phyloP scores from a whole-genome alignment of 345 rosid species.

The Hevea brasiliensis region DNA sequence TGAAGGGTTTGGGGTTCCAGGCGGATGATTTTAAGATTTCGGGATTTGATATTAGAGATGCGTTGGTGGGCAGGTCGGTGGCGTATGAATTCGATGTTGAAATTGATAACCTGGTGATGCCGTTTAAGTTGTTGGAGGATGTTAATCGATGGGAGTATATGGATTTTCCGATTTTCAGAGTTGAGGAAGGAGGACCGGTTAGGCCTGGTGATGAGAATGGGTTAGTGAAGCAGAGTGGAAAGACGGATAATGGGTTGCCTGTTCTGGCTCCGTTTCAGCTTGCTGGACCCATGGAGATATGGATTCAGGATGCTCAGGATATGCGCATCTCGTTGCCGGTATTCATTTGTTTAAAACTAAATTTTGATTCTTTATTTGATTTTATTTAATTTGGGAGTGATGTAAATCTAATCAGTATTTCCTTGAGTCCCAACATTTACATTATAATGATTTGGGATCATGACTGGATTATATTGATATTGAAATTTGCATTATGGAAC shows the following conservation, averaged over 20 bases:
- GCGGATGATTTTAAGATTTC: slow-evolving; percentile 70
- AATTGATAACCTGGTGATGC: slow-evolving; percentile 62
- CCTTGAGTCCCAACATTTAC: background rate
- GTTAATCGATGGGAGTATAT: slow-evolving; percentile 88
- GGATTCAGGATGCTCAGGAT: slow-evolving; percentile 91
- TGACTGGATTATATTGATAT: background rate
- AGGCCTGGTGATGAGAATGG: slow-evolving; percentile 32
- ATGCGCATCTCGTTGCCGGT: slow-evolving; percentile 85
- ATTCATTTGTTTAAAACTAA: background rate
- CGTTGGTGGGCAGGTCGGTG: slow-evolving; percentile 78
- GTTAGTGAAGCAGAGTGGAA: slow-evolving; percentile 41
- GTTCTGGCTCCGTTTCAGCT: slow-evolving; percentile 90
- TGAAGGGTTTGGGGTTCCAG: slow-evolving; percentile 78
- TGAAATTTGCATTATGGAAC: background rate
- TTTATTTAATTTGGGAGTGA: background rate
- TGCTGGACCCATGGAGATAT: slow-evolving; percentile 96
- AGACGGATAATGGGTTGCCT: slow-evolving; percentile 44
- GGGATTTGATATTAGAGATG: slow-evolving; percentile 79
- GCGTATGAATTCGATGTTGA: slow-evolving; percentile 82
- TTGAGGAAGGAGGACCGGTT: slow-evolving; percentile 31
- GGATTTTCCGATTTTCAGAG: slow-evolving; percentile 75
- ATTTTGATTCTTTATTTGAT: background rate
- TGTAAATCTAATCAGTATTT: too few relatives aligned
- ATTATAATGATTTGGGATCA: too few relatives aligned
- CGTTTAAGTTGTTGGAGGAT: slow-evolving; percentile 87